Evolutionary conservation across 2,329 filamentous ascomycete genomes (phyloP).

Genomic region (Cladosporium sp.): DNA sequence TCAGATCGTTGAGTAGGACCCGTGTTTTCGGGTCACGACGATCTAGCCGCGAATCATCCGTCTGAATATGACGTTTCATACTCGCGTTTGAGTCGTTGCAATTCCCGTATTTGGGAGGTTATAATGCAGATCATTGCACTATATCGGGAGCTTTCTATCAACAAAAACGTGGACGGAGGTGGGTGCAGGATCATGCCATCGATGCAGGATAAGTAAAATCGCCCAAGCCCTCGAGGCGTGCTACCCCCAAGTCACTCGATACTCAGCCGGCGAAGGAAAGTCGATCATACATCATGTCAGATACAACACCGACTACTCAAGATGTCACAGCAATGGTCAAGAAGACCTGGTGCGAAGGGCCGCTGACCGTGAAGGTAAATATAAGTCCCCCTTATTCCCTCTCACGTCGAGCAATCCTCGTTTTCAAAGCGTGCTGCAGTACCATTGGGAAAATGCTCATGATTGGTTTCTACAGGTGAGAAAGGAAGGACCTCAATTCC

Average conservation of each 20-base stretch:
- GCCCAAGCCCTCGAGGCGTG: not conserved
- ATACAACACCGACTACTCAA: not conserved
- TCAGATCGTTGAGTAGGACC: not conserved
- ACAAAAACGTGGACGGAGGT: not conserved
- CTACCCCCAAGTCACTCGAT: not conserved
- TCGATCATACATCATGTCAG: not conserved
- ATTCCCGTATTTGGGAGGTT: not conserved
- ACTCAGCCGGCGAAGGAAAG: not conserved
- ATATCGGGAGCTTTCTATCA: not conserved
- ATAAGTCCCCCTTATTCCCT: not conserved
- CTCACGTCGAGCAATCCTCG: not conserved
- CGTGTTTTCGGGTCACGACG: not conserved
- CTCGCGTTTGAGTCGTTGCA: not conserved
- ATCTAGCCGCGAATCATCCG: not conserved
- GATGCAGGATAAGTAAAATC: not conserved
- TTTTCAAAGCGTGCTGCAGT: not conserved
- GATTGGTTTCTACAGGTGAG: not conserved
- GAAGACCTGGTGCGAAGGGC: not conserved
- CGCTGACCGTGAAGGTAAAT: not conserved
- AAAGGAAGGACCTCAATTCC: not conserved
- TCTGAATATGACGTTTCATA: not conserved
- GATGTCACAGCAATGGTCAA: slow-evolving; percentile 1
- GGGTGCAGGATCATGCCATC: not conserved
- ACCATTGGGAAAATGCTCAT: not conserved
- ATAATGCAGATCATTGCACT: not conserved